Conservation (phyloP, 768 basidiomycete genomes). For the Arthromyces matolae region DNA sequence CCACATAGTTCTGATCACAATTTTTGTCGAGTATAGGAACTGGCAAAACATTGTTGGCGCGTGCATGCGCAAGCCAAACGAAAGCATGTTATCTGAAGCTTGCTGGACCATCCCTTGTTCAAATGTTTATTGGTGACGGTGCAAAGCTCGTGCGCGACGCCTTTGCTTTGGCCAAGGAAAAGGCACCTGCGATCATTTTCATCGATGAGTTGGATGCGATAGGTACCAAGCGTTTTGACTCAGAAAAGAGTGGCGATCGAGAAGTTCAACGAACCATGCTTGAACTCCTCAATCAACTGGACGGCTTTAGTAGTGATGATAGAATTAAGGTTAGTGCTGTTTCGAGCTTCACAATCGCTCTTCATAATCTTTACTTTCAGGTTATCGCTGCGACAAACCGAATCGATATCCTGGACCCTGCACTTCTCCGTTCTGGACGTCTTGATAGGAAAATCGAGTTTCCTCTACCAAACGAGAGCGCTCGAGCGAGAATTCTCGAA, state of each 20-base stretch:
- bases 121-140: slow-evolving; percentile 99
- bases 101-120: slow-evolving; percentile 95
- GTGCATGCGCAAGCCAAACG: slow-evolving; percentile 97
- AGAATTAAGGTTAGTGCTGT: slow-evolving; percentile 78
- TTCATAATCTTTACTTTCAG: slow-evolving; percentile 28
- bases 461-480: slow-evolving; percentile 92
- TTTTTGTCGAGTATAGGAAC: slow-evolving; percentile 48
- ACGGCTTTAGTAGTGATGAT: slow-evolving; percentile 95
- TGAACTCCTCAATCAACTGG: slow-evolving; percentile 95
- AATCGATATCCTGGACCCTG: slow-evolving; percentile 97
- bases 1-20: slow-evolving; percentile 3
- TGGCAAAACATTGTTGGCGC: slow-evolving; percentile 94
- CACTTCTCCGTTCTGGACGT: slow-evolving; percentile 95
- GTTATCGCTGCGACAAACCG: slow-evolving; percentile 98
- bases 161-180: slow-evolving; percentile 96
- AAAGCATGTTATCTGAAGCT: slow-evolving; percentile 98
- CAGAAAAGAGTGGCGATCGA: slow-evolving; percentile 97
- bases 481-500: slow-evolving; percentile 93
- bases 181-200: slow-evolving; percentile 98
- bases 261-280: slow-evolving; percentile 99
- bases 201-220: slow-evolving; percentile 99
- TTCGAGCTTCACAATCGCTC: neutral
- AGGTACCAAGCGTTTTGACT: slow-evolving; percentile 97
- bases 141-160: slow-evolving; percentile 98
- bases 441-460: slow-evolving; percentile 99